Percentiles rank a stretch among this genome's conserved stretches.
Evolutionary conservation across 805 yeast genomes (phyloP).

Genomic region (Pichia cephalocereana): DNA sequence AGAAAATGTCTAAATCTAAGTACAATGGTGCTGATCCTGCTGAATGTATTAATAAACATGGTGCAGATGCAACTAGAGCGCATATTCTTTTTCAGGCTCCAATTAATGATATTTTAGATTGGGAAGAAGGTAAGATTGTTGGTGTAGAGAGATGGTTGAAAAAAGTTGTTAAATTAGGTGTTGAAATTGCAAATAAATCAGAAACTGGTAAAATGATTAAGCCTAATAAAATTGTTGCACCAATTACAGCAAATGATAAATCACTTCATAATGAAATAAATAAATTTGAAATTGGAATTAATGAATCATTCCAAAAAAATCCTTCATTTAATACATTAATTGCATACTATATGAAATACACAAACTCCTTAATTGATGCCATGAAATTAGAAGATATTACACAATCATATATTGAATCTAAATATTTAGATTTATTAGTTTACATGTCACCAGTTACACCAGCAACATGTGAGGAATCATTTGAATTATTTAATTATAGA

Average conservation of each 20-base stretch:
- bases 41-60: conserved; percentile 62
- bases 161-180: conserved; percentile 31
- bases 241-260: conserved; percentile 33
- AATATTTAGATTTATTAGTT: conserved; percentile 44
- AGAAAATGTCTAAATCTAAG: conserved; percentile 96
- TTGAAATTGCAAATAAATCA: conserved; percentile 23
- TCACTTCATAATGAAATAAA: conserved; percentile 51
- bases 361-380: conserved; percentile 41
- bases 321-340: conserved; percentile 75
- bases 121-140: conserved; percentile 84
- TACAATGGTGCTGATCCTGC: conserved; percentile 90
- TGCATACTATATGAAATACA: conserved; percentile 82
- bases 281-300: conserved; percentile 36
- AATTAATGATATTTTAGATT: conserved; percentile 64
- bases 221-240: conserved; percentile 12
- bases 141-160: conserved; percentile 86
- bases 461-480: conserved; percentile 70
- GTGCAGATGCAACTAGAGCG: conserved; percentile 93
- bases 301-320: conserved; percentile 48
- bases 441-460: conserved; percentile 78
- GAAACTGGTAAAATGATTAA: conserved; percentile 7
- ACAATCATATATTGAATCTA: conserved; percentile 3
- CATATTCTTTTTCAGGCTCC: conserved; percentile 92
- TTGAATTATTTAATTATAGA: conserved; percentile 39
- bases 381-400: conserved; percentile 32